These are phyloP conservation scores for Diddensiella santjacobensis DNA, from an alignment of 805 yeast species.

Conservation along the genomic window DNA sequence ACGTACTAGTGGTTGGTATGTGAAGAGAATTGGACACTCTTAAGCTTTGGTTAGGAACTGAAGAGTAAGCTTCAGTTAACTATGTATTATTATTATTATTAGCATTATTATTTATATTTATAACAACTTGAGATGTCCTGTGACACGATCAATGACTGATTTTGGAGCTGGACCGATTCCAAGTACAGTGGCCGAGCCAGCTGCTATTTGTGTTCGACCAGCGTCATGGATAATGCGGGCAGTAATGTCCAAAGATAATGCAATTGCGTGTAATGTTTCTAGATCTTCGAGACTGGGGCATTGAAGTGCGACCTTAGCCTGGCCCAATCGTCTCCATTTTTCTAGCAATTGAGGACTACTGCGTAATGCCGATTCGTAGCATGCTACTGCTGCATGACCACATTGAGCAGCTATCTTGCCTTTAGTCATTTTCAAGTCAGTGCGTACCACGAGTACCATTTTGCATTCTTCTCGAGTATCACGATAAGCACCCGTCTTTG, in stretches of 20 bases:
- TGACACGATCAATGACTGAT: slow-evolving; percentile 69
- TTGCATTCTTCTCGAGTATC: slow-evolving; percentile 27
- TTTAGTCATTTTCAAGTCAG: slow-evolving; percentile 85
- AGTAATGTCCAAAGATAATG: slow-evolving; percentile 73
- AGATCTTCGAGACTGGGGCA: slow-evolving; percentile 53
- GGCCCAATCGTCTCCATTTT: slow-evolving; percentile 83
- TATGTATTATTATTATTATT: no score
- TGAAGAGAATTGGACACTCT: no score
- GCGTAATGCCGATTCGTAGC: slow-evolving; percentile 58
- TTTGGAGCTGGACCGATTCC: slow-evolving; percentile 97
- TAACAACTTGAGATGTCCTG: slow-evolving; percentile 64
- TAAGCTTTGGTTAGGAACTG: no score
- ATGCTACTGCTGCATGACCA: slow-evolving; percentile 93
- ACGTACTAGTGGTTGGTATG: slow-evolving; percentile 39
- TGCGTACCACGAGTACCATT: slow-evolving; percentile 85
- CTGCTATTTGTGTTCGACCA: slow-evolving; percentile 93
- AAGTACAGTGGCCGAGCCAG: slow-evolving; percentile 93
- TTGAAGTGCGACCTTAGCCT: slow-evolving; percentile 87
- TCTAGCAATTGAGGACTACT: slow-evolving; percentile 60
- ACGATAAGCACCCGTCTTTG: slow-evolving; percentile 13
- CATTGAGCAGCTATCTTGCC: slow-evolving; percentile 98
- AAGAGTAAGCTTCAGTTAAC: no score
- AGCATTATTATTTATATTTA: no score
- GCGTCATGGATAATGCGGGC: slow-evolving; percentile 89
- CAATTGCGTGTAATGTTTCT: slow-evolving; percentile 74